Evolutionary conservation across 1,284 basidiomycete genomes (phyloP).

Genomic region (Peniophora sp.): DNA sequence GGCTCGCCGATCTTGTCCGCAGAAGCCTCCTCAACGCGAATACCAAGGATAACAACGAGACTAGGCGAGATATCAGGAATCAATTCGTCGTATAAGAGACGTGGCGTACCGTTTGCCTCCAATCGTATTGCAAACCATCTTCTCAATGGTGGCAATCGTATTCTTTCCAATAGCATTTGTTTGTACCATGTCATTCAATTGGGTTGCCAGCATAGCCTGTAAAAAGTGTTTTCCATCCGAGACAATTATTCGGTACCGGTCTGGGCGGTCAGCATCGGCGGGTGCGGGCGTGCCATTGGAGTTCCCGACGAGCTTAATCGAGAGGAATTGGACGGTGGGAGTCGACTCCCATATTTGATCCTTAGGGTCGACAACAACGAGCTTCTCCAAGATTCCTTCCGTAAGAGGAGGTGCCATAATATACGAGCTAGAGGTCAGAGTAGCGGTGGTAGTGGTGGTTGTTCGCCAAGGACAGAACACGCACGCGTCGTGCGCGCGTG

Average conservation of each 20-base stretch:
- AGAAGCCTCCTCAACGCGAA: slow-evolving; percentile 48
- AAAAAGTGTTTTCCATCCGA: slow-evolving; percentile 80
- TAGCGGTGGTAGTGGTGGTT: too few relatives aligned
- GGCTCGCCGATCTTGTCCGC: slow-evolving; percentile 77
- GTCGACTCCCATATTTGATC: slow-evolving; percentile 36
- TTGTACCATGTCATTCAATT: slow-evolving; percentile 75
- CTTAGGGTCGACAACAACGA: neutral
- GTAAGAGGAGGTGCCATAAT: too few relatives aligned
- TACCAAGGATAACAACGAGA: slow-evolving; percentile 77
- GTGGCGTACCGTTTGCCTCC: slow-evolving; percentile 72
- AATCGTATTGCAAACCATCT: slow-evolving; percentile 79
- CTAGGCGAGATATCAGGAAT: slow-evolving; percentile 31
- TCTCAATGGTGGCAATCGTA: slow-evolving; percentile 67
- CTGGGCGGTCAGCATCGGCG: slow-evolving; percentile 31
- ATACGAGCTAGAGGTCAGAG: too few relatives aligned
- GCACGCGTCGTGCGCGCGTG: too few relatives aligned
- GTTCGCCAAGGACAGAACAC: too few relatives aligned
- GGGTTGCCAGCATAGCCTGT: slow-evolving; percentile 94
- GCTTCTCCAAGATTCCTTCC: too few relatives aligned
- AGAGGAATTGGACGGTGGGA: slow-evolving; percentile 75
- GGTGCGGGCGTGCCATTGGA: slow-evolving; percentile 17
- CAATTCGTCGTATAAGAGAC: neutral
- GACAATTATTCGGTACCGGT: slow-evolving; percentile 66
- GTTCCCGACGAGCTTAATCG: slow-evolving; percentile 67
- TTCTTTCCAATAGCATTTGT: slow-evolving; percentile 66